phyloP scores from a whole-genome alignment of 2,329 filamentous ascomycete species.

The Aspergillus hortae region DNA sequence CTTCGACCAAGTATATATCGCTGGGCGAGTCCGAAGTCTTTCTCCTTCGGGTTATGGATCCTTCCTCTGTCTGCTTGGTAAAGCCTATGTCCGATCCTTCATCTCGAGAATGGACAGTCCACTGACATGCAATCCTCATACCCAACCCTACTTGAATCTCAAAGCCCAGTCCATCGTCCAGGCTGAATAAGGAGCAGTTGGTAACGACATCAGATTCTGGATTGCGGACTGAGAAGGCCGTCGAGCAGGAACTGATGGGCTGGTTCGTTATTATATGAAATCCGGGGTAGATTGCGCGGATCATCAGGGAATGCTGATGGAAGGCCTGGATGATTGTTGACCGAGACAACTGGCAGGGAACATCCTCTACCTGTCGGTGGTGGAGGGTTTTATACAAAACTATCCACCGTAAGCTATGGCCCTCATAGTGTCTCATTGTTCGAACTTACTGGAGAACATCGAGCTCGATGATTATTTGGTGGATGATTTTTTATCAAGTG shows the following conservation, averaged over 20 bases:
- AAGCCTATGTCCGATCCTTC: neutral
- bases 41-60: too few species aligned
- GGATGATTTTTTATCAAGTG: neutral
- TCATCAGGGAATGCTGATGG: neutral
- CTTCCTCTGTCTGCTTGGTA: neutral
- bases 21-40: too few species aligned
- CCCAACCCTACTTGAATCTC: neutral
- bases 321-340: neutral
- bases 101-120: neutral
- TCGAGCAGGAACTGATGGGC: neutral
- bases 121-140: neutral
- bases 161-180: neutral
- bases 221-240: neutral
- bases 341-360: neutral
- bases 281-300: neutral
- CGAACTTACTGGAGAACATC: neutral
- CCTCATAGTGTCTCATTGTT: neutral
- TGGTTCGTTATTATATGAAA: neutral
- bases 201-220: neutral
- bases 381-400: conserved; percentile 1
- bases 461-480: neutral
- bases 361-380: neutral
- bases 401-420: neutral
- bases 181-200: neutral
- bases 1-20: too few species aligned